These are phyloP conservation scores for Penicillium longicatenatum DNA, from an alignment of 495 filamentous ascomycete genomes.

Conservation along the genomic window DNA sequence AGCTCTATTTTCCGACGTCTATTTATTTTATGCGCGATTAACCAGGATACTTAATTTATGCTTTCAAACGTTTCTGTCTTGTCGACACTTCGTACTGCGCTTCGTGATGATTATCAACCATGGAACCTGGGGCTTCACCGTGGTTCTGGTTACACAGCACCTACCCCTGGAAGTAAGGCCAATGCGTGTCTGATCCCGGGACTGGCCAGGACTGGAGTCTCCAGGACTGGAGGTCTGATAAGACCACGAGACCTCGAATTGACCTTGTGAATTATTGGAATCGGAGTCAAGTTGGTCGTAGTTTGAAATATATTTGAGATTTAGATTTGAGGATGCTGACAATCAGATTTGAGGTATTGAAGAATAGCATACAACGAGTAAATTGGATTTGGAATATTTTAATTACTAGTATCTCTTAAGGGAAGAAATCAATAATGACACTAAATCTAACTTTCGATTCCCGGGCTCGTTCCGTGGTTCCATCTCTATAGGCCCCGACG, in stretches of 20 bases:
- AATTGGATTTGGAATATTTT: too few species aligned
- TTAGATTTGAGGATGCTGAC: too few species aligned
- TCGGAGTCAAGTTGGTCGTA: neutral
- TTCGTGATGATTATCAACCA: conserved; percentile 1
- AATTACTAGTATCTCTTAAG: too few species aligned
- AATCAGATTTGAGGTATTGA: too few species aligned
- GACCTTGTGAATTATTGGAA: neutral
- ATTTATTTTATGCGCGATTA: neutral
- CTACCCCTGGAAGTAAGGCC: conserved; percentile 9
- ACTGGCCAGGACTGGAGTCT: conserved; percentile 4
- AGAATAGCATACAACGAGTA: too few species aligned
- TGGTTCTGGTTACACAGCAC: conserved; percentile 8
- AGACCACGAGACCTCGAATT: neutral
- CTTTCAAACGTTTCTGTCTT: too few species aligned
- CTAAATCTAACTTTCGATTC: neutral
- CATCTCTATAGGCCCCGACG: neutral
- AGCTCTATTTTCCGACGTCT: neutral
- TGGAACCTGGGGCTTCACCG: neutral
- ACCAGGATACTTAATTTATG: too few species aligned
- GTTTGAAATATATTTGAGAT: too few species aligned
- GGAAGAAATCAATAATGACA: neutral
- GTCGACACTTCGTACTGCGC: neutral
- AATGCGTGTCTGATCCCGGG: conserved; percentile 7
- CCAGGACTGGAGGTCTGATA: neutral
- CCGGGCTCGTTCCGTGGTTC: neutral